Evolutionary conservation across 768 basidiomycete species (phyloP).

Genomic region (Ramaria rubella): DNA sequence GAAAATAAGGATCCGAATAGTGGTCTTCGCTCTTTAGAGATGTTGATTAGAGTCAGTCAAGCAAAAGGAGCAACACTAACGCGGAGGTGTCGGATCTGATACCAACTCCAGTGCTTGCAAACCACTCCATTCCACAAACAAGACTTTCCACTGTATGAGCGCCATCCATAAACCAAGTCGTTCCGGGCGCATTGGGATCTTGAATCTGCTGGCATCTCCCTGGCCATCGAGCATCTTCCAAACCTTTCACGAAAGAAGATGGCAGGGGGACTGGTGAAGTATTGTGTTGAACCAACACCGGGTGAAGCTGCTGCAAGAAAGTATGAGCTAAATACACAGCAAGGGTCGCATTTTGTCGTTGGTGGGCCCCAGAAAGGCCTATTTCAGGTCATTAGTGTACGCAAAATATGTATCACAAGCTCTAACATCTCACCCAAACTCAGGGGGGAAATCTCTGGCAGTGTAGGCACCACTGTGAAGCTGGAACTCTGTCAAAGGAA

Average conservation of each 20-base stretch:
- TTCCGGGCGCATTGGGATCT: constrained; percentile 46
- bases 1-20: constrained; percentile 70
- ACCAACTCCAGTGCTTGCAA: constrained; percentile 53
- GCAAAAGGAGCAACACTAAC: constrained; percentile 11
- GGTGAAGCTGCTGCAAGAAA: constrained; percentile 42
- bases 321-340: constrained; percentile 66
- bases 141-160: constrained; percentile 94
- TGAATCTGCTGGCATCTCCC: constrained; percentile 84
- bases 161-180: constrained; percentile 90
- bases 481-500: constrained; percentile 47
- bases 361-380: constrained; percentile 86
- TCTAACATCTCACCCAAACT: constrained; percentile 51
- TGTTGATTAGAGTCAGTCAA: neutral
- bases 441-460: constrained; percentile 43
- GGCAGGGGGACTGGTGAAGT: constrained; percentile 34
- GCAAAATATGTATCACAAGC: neutral
- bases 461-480: constrained; percentile 54
- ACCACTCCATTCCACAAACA: constrained; percentile 85
- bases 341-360: constrained; percentile 80
- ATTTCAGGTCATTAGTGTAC: constrained; percentile 6
- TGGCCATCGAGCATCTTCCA: constrained; percentile 78
- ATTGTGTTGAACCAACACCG: constrained; percentile 16
- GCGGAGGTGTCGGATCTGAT: constrained; percentile 25
- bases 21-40: constrained; percentile 11
- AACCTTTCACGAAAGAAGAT: constrained; percentile 48